These are phyloP conservation scores for Coelastrella sp. DNA, from an alignment of 139 green algal genomes.

Conservation along the genomic window DNA sequence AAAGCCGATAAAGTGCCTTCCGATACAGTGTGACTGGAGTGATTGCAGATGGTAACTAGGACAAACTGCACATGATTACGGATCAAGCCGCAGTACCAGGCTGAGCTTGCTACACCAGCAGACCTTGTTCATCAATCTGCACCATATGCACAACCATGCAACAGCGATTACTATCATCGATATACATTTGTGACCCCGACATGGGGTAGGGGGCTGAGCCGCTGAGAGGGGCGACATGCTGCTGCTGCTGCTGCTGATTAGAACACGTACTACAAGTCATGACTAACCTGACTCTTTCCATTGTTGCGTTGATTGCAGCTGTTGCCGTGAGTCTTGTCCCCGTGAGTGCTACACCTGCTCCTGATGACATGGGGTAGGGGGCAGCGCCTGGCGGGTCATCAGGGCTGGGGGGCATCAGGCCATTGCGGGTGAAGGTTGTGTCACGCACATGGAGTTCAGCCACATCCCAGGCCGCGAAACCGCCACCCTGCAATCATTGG, in stretches of 20 bases:
- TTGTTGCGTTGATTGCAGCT: neutral
- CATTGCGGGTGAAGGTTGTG: conserved; percentile 35
- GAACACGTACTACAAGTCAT: neutral
- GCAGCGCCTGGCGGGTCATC: no score
- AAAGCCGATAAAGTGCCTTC: no score
- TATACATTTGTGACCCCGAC: neutral
- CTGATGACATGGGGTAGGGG: neutral
- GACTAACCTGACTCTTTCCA: neutral
- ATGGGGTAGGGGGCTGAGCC: neutral
- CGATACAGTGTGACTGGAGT: no score
- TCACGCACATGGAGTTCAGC: neutral
- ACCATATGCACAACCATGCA: no score
- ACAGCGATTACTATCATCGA: no score
- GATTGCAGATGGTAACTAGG: no score
- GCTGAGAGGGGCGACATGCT: no score
- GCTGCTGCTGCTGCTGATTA: no score
- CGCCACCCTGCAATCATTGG: conserved; percentile 39
- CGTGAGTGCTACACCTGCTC: neutral
- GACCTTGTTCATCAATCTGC: no score
- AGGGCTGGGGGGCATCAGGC: neutral
- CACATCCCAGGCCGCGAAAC: neutral
- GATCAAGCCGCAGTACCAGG: no score
- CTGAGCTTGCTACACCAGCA: no score
- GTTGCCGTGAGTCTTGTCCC: neutral
- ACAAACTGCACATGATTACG: no score